These are phyloP conservation scores for Musa balbisiana DNA, from an alignment of 202 grass and related monocot genomes.

Conservation along the genomic window DNA sequence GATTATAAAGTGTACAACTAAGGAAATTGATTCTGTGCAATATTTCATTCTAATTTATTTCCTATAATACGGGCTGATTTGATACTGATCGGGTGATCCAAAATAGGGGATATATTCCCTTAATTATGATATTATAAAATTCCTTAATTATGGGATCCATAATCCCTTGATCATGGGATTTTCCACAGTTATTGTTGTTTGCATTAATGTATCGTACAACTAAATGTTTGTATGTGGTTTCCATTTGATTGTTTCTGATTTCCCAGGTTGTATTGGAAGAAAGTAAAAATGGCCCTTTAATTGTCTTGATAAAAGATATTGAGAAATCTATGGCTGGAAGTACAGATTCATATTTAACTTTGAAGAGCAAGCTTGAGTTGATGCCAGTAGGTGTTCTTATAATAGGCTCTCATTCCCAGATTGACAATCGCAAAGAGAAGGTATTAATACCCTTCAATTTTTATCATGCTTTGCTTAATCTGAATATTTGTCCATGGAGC, in stretches of 20 bases:
- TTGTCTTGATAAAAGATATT: conserved; percentile 87
- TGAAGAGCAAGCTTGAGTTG: conserved; percentile 67
- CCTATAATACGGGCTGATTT: too few species aligned
- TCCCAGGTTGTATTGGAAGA: conserved; percentile 85
- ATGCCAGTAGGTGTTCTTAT: conserved; percentile 86
- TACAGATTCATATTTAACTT: conserved; percentile 59
- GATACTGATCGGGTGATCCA: too few species aligned
- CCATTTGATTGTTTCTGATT: not conserved
- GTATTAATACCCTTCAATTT: conserved; percentile 31
- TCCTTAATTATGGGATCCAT: conserved; percentile 1
- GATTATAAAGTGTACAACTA: too few species aligned
- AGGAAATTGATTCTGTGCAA: too few species aligned
- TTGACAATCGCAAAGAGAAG: conserved; percentile 99
- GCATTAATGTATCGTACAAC: not conserved
- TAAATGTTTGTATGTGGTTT: conserved; percentile 10
- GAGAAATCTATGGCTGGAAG: conserved; percentile 91
- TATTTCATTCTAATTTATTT: too few species aligned
- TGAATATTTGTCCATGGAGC: not conserved
- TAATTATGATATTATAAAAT: too few species aligned
- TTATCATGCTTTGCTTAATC: conserved; percentile 3
- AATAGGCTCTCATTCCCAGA: conserved; percentile 78
- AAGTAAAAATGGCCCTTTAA: conserved; percentile 75
- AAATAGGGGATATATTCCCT: too few species aligned
- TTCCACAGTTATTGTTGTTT: too few species aligned
- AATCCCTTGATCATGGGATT: not conserved